Base-by-base conservation (phyloP, 129 eudicot species). In the Centaurea solstitialis region DNA sequence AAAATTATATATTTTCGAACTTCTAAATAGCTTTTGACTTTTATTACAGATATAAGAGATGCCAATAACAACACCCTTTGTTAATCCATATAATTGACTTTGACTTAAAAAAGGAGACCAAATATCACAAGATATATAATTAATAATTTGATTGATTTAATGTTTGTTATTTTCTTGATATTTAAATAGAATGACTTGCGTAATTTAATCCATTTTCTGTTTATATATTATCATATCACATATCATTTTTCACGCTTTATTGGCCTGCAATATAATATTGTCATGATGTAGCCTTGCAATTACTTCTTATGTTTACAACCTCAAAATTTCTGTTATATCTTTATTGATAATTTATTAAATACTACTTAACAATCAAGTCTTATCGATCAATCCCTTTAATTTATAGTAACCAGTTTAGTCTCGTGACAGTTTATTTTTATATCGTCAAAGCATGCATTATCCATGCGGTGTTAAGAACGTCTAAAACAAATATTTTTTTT, bases 191-290 rank as follows among this genome's bases (percentile, higher is more conserved):
- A n/a, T n/a, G 17, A 57, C 18, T 57, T 5, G 23, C 9, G 23
- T 57, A 57, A 5, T 6, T 57, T 57, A 57, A 17, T 57, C 22
- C 65, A 15, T 4, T 15, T 0, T 50, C 30, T 26, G 2, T 53
- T 50, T 50, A 13, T 50, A 50, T 9, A 50, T 13, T 13, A 15
- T 47, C 0, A 45, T 45, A 45, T 1, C 4, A 45, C 12, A 45
- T 45, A 45, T 10, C 11, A 45, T 45, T 15, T 74, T 47, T 10
- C 70, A 57, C 57, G 70, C 18, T 53, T 75, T 65, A 9, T 53
- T 65, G 79, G 79, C 79, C 79, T 75, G 79, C 79, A 75, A n/a
- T 75, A n/a, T 75, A n/a, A 75, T 75, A 53, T 26, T 33, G 59
- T 30, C 18, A 75, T 75, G 45, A 17, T 18, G 26, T 57, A 75